Conservation (phyloP, 140 eudicot species). For the Senecio squalidus region DNA sequence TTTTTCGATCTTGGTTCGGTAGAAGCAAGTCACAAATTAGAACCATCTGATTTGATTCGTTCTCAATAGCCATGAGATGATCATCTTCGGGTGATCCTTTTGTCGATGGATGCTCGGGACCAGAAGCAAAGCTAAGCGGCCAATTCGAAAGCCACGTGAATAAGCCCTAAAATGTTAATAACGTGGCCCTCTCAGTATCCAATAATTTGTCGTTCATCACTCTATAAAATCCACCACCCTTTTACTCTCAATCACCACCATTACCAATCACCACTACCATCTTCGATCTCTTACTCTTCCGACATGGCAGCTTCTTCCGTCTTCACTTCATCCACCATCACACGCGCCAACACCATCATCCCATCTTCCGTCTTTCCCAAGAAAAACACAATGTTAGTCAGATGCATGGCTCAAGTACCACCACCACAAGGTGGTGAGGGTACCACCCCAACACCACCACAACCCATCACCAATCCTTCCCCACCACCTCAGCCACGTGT, state of each 20-base stretch:
- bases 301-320: slow-evolving; percentile 41
- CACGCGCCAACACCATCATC: not conserved
- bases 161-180: slow-evolving; percentile 19
- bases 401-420: too few species aligned
- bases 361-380: not conserved
- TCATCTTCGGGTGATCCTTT: too few species aligned
- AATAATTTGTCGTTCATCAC: slow-evolving; percentile 19
- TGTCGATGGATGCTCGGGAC: too few species aligned
- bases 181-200: slow-evolving; percentile 62
- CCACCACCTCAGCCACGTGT: slow-evolving; percentile 32
- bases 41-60: too few species aligned
- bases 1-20: too few species aligned
- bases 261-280: not conserved
- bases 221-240: not conserved
- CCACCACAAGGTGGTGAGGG: slow-evolving; percentile 16
- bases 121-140: slow-evolving; percentile 12
- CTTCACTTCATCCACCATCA: slow-evolving; percentile 18
- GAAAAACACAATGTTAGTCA: slow-evolving; percentile 24
- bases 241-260: not conserved
- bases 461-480: slow-evolving; percentile 19
- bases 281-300: not conserved
- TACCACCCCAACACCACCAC: slow-evolving; percentile 16
- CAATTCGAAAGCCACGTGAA: slow-evolving; percentile 23
- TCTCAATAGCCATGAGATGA: too few species aligned
- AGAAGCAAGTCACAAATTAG: too few species aligned